Evolutionary conservation across 225 moss, liverwort and hornwort species (phyloP).

Genomic region (Pseudisothecium myosuroides): DNA sequence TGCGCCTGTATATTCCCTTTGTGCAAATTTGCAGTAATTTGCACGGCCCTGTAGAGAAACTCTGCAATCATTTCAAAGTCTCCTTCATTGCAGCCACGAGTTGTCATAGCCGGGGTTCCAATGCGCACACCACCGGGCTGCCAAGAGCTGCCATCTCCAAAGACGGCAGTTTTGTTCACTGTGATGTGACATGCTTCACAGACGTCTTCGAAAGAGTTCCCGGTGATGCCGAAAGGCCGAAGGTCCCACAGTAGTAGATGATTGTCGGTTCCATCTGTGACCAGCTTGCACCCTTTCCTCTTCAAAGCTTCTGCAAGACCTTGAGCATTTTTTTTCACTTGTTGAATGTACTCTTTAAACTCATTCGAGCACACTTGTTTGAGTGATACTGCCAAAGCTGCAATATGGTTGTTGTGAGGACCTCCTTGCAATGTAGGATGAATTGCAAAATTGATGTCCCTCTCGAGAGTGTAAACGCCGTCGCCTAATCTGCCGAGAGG

Average conservation of each 20-base stretch:
- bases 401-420: conserved; percentile 86
- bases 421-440: conserved; percentile 86
- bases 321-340: conserved; percentile 75
- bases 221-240: conserved; percentile 64
- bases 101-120: conserved; percentile 43
- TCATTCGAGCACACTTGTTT: conserved; percentile 54
- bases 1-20: conserved; percentile 42
- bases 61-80: conserved; percentile 55
- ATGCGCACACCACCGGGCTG: conserved; percentile 81
- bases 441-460: conserved; percentile 75
- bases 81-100: conserved; percentile 6
- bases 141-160: conserved; percentile 66
- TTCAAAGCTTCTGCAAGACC: conserved; percentile 52
- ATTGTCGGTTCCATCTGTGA: conserved; percentile 86
- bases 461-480: conserved; percentile 50
- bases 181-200: conserved; percentile 90
- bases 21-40: conserved; percentile 43
- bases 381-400: conserved; percentile 77
- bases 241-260: conserved; percentile 86
- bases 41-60: conserved; percentile 53
- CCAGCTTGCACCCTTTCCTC: conserved; percentile 69
- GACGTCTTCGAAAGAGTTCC: conserved; percentile 71
- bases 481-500: conserved; percentile 14
- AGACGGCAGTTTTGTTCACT: conserved; percentile 71
- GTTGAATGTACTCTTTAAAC: conserved; percentile 62